A percentile compares a stretch with the other conserved stretches of the same genome.
phyloP scores from a whole-genome alignment of 2,329 filamentous ascomycete genomes.

The Aspergillus phoenicis region DNA sequence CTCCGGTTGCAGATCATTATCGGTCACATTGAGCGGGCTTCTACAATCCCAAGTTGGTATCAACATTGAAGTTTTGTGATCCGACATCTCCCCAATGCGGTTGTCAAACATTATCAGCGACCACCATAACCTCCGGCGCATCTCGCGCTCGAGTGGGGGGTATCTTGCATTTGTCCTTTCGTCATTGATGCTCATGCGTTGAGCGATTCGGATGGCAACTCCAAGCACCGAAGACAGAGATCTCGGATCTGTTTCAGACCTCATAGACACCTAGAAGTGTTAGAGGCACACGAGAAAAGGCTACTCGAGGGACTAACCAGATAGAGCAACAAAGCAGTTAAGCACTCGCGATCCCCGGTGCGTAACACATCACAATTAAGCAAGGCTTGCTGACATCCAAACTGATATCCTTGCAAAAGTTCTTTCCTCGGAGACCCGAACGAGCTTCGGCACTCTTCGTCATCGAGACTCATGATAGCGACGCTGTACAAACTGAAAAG shows the following conservation, averaged over 20 bases:
- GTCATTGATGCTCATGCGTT: constrained; percentile 68
- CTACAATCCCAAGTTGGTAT: constrained; percentile 50
- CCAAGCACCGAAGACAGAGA: constrained; percentile 63
- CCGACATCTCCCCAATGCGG: constrained; percentile 68
- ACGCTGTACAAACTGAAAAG: constrained; percentile 69
- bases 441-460: constrained; percentile 54
- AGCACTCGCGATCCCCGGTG: constrained; percentile 46
- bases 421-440: constrained; percentile 43
- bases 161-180: constrained; percentile 56
- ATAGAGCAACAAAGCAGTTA: constrained; percentile 59
- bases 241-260: constrained; percentile 62
- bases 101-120: constrained; percentile 69
- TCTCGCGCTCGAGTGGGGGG: constrained; percentile 63
- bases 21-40: constrained; percentile 47
- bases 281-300: constrained; percentile 9
- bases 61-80: constrained; percentile 45
- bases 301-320: constrained; percentile 45
- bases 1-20: constrained; percentile 43
- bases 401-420: constrained; percentile 47
- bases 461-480: constrained; percentile 58
- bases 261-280: constrained; percentile 56
- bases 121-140: constrained; percentile 75
- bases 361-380: constrained; percentile 47
- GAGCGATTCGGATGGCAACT: constrained; percentile 67
- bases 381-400: constrained; percentile 52